Evolutionary conservation across 306 rosid species (phyloP).

Genomic region (Pterocarpus macrocarpus): DNA sequence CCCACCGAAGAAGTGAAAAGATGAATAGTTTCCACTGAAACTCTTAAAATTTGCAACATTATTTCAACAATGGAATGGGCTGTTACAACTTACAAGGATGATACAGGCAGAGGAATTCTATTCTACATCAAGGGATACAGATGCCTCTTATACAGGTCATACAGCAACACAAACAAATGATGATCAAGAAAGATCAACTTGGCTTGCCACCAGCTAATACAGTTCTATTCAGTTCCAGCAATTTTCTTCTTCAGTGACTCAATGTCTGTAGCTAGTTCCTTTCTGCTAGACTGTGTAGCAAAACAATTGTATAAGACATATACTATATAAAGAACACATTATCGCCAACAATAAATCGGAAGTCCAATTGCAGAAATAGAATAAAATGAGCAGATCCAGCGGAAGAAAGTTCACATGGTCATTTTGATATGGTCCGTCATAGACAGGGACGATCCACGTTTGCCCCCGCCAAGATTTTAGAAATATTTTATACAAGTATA

Average conservation of each 20-base stretch:
- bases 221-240: conserved; percentile 79
- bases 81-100: conserved; percentile 55
- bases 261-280: conserved; percentile 87
- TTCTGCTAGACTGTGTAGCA: conserved; percentile 81
- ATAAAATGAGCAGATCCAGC: no score
- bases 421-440: no score
- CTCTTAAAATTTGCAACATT: conserved; percentile 50
- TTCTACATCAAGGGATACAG: conserved; percentile 51
- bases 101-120: conserved; percentile 54
- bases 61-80: conserved; percentile 49
- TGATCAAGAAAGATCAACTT: conserved; percentile 40
- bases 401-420: no score
- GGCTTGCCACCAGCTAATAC: conserved; percentile 31
- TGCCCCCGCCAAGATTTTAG: no score
- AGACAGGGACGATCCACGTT: no score
- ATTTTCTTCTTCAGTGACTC: conserved; percentile 91
- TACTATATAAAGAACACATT: neutral
- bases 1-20: neutral
- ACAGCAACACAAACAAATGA: conserved; percentile 56
- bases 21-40: conserved; percentile 38
- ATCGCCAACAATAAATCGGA: no score
- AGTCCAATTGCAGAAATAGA: no score
- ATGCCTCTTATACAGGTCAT: conserved; percentile 55
- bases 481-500: no score
- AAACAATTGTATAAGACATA: conserved; percentile 30